phyloP scores from a whole-genome alignment of 257 asterid genomes.

The Jacaranda copaia region DNA sequence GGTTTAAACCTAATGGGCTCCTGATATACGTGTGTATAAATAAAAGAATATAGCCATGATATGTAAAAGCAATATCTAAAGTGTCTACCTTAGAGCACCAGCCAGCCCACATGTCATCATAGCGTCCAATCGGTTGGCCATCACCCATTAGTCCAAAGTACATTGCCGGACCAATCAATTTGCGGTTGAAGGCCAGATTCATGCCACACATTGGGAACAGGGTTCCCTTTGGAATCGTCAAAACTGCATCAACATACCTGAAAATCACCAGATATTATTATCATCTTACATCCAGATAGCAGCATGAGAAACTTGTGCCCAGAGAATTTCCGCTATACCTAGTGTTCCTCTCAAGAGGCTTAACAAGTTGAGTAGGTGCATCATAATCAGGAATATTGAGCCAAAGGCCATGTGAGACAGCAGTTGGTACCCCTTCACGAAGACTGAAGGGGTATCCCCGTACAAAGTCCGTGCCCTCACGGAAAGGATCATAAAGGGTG shows the following conservation, averaged over 20 bases:
- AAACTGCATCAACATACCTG: slow-evolving; percentile 56
- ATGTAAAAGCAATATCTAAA: not conserved
- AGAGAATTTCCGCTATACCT: slow-evolving; percentile 27
- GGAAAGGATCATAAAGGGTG: slow-evolving; percentile 56
- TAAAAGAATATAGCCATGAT: not conserved
- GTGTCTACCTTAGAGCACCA: slow-evolving; percentile 53
- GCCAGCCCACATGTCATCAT: slow-evolving; percentile 63
- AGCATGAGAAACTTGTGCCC: not conserved
- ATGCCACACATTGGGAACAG: slow-evolving; percentile 61
- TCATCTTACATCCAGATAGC: not conserved
- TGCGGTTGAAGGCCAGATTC: slow-evolving; percentile 55
- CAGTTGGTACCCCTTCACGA: slow-evolving; percentile 56
- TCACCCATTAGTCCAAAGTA: slow-evolving; percentile 63
- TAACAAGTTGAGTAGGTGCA: slow-evolving; percentile 59
- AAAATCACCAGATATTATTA: not conserved
- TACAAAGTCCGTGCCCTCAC: slow-evolving; percentile 53
- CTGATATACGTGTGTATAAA: no score
- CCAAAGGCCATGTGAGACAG: slow-evolving; percentile 58
- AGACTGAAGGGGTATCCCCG: slow-evolving; percentile 60
- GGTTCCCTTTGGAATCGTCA: slow-evolving; percentile 54
- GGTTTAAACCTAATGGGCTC: no score
- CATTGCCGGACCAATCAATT: slow-evolving; percentile 58
- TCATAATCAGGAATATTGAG: slow-evolving; percentile 60
- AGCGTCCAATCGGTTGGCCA: slow-evolving; percentile 60
- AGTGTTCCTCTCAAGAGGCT: slow-evolving; percentile 59